A percentile compares a stretch with the other conserved stretches of the same genome.
These are phyloP conservation scores for Saccharum officinarum DNA, from an alignment of 176 grass and related monocot species.

Conservation along the genomic window DNA sequence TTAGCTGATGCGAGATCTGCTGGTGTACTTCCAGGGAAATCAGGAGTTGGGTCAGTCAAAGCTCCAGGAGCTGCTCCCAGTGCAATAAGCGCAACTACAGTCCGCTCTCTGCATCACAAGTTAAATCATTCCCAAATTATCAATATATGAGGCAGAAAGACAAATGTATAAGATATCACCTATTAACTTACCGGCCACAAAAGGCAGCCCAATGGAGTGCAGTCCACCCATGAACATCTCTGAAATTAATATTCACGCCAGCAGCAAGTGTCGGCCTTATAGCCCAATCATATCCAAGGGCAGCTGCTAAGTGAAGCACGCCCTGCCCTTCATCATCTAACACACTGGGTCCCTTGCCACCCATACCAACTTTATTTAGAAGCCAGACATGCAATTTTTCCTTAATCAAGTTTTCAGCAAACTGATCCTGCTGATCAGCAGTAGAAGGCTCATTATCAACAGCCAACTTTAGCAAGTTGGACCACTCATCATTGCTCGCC, in stretches of 20 bases:
- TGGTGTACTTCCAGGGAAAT: conserved; percentile 66
- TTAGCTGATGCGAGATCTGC: conserved; percentile 80
- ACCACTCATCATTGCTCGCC: conserved; percentile 70
- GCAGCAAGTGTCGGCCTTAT: conserved; percentile 59
- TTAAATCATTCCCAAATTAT: conserved; percentile 19
- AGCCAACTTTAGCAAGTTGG: conserved; percentile 63
- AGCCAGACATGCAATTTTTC: conserved; percentile 78
- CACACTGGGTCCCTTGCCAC: conserved; percentile 64
- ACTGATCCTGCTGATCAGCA: conserved; percentile 55
- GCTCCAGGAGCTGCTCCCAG: conserved; percentile 73
- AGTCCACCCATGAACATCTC: conserved; percentile 85
- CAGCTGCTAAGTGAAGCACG: conserved; percentile 73
- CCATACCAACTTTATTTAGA: conserved; percentile 69
- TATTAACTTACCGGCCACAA: conserved; percentile 67
- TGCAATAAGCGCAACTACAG: conserved; percentile 59
- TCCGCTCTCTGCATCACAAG: conserved; percentile 62
- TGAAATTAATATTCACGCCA: conserved; percentile 81
- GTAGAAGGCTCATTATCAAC: conserved; percentile 48
- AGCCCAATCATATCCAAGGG: conserved; percentile 91
- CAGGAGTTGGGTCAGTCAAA: conserved; percentile 73
- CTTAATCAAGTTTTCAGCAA: conserved; percentile 70
- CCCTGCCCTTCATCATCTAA: conserved; percentile 90
- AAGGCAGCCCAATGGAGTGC: conserved; percentile 91
- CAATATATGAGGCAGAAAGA: conserved; percentile 15
- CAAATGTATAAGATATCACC: neutral